Percentiles rank a stretch among this genome's conserved stretches.
These are phyloP conservation scores for Pseudopyricularia javanii DNA, from an alignment of 2,329 filamentous ascomycete species.

Conservation along the genomic window DNA sequence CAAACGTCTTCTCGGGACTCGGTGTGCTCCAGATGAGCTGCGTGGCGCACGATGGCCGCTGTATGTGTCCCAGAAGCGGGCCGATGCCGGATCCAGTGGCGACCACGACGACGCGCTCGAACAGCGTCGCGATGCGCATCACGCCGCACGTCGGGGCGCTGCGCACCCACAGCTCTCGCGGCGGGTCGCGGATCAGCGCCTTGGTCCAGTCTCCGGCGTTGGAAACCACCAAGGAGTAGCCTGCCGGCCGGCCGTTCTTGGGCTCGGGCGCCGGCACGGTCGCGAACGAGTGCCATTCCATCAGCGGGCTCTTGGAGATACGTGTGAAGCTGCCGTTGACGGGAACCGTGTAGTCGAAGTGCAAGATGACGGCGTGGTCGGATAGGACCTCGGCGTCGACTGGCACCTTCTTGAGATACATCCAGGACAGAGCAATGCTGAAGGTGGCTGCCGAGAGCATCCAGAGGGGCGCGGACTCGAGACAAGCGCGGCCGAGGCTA, in stretches of 20 bases:
- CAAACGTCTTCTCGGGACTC: constrained; percentile 14
- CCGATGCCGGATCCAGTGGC: constrained; percentile 52
- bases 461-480: constrained; percentile 35
- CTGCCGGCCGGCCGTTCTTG: constrained; percentile 11
- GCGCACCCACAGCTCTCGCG: constrained; percentile 40
- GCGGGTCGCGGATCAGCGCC: constrained; percentile 37
- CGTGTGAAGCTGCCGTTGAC: constrained; percentile 33
- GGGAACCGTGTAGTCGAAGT: constrained; percentile 39
- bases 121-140: constrained; percentile 40
- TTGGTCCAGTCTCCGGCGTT: constrained; percentile 52
- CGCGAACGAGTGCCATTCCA: constrained; percentile 52
- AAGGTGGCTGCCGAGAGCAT: constrained; percentile 41
- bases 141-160: constrained; percentile 44
- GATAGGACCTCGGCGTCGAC: constrained; percentile 46
- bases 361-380: constrained; percentile 44
- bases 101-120: constrained; percentile 40
- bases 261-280: constrained; percentile 35
- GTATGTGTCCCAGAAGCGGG: constrained; percentile 41
- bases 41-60: constrained; percentile 10
- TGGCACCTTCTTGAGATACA: constrained; percentile 41
- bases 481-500: constrained; percentile 8
- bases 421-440: constrained; percentile 48
- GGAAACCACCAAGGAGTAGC: constrained; percentile 43
- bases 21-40: constrained; percentile 17
- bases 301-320: constrained; percentile 36